Percentiles rank a stretch among this genome's conserved stretches.
These are phyloP conservation scores for Penicillium antarcticum DNA, from an alignment of 495 filamentous ascomycete genomes.

Conservation along the genomic window DNA sequence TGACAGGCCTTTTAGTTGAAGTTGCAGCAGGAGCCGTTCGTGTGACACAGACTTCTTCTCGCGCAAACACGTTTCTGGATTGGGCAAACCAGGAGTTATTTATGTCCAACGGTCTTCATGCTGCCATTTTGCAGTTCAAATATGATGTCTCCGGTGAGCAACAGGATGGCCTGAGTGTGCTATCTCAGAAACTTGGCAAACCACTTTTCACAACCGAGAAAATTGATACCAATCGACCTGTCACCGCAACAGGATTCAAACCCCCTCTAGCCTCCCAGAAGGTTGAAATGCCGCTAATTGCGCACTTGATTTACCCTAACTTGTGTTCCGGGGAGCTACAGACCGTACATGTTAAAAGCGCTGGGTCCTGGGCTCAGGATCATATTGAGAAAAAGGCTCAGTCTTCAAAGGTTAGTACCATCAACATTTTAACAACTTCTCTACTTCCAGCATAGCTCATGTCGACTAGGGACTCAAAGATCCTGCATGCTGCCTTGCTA, in stretches of 20 bases:
- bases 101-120: constrained; percentile 52
- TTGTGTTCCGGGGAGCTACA: constrained; percentile 3
- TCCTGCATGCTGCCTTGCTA: constrained; percentile 12
- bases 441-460: not conserved
- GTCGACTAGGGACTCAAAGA: constrained; percentile 13
- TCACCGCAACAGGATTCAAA: not conserved
- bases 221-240: constrained; percentile 5
- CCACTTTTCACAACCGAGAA: constrained; percentile 10
- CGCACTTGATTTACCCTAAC: constrained; percentile 48
- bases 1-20: not conserved
- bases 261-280: constrained; percentile 29
- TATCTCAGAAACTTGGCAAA: constrained; percentile 2
- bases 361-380: constrained; percentile 34
- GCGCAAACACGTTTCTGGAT: constrained; percentile 44
- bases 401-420: constrained; percentile 53
- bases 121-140: constrained; percentile 45
- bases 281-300: constrained; percentile 38
- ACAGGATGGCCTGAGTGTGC: not conserved
- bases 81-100: constrained; percentile 55
- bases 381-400: constrained; percentile 47
- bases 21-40: constrained; percentile 5
- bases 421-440: not conserved
- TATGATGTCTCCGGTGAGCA: constrained; percentile 7
- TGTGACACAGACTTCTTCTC: constrained; percentile 22
- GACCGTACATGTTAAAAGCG: constrained; percentile 7